phyloP scores from a whole-genome alignment of 306 rosid species.

The Rosa rugosa region DNA sequence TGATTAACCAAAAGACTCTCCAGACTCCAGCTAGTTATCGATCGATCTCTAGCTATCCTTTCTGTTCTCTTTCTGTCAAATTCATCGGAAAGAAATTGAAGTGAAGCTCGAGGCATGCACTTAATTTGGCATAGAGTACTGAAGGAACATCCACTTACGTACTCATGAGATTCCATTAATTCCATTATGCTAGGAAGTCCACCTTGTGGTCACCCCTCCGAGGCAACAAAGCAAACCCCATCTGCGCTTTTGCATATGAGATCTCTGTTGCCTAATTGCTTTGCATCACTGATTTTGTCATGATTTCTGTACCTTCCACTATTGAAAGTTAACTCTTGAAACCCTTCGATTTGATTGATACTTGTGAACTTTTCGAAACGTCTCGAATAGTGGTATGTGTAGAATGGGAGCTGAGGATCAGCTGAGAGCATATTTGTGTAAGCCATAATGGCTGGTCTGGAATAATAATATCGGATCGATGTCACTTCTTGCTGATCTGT shows the following conservation, averaged over 20 bases:
- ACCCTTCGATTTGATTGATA: background rate
- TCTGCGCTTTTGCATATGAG: conserved; percentile 3
- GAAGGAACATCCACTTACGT: background rate
- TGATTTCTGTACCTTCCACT: background rate
- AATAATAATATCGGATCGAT: background rate
- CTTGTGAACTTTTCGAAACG: background rate
- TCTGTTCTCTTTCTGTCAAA: conserved; percentile 10
- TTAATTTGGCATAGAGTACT: background rate
- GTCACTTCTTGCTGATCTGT: background rate
- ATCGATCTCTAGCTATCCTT: background rate
- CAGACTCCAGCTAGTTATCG: background rate
- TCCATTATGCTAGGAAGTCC: background rate
- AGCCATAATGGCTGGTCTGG: background rate
- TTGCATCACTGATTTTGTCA: background rate
- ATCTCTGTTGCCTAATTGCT: background rate
- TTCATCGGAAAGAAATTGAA: conserved; percentile 6
- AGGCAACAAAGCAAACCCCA: background rate
- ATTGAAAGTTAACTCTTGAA: background rate
- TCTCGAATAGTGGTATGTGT: background rate
- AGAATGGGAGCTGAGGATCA: background rate
- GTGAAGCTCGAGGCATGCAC: background rate
- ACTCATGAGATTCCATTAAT: background rate
- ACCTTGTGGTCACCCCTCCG: background rate
- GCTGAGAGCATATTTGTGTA: background rate
- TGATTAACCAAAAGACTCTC: background rate